These are phyloP conservation scores for Singerocomus inundabilis DNA, from an alignment of 1,284 basidiomycete genomes.

Conservation along the genomic window DNA sequence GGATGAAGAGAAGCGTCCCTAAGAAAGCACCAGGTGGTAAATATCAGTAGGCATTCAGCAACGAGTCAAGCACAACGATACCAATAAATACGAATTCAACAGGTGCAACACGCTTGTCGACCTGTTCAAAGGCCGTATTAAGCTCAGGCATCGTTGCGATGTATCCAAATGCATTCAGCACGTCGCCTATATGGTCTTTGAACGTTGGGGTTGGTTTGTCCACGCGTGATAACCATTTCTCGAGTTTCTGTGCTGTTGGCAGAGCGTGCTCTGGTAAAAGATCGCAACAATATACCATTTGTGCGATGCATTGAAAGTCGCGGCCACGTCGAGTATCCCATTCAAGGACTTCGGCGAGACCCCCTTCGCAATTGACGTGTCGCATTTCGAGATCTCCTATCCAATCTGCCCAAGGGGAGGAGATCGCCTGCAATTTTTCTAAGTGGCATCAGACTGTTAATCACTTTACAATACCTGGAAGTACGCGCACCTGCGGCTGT, in stretches of 20 bases:
- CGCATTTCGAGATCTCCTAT: conserved; percentile 52
- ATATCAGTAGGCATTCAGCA: background rate
- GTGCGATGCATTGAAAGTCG: conserved; percentile 68
- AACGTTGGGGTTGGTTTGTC: conserved; percentile 47
- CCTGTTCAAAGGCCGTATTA: conserved; percentile 46
- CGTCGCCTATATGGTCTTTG: conserved; percentile 46
- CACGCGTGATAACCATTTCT: conserved; percentile 52
- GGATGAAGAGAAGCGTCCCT: conserved; percentile 60
- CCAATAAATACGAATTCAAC: conserved; percentile 76
- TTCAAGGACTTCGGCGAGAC: conserved; percentile 50
- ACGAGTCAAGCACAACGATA: conserved; percentile 23
- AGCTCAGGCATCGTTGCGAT: conserved; percentile 44
- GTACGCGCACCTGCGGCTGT: conserved; percentile 55
- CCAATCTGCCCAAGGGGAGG: conserved; percentile 58
- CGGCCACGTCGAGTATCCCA: conserved; percentile 64
- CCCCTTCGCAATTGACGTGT: conserved; percentile 50
- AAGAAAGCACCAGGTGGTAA: background rate
- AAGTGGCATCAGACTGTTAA: conserved; percentile 4
- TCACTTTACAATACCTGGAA: background rate
- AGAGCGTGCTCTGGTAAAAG: conserved; percentile 45
- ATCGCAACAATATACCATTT: conserved; percentile 63
- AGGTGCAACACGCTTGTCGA: conserved; percentile 62
- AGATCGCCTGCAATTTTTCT: conserved; percentile 73
- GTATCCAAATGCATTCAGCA: conserved; percentile 51
- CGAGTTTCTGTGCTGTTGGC: conserved; percentile 53